Evolutionary conservation across 73 alveolate species (phyloP).

Genomic region (Paramecium primaurelia): DNA sequence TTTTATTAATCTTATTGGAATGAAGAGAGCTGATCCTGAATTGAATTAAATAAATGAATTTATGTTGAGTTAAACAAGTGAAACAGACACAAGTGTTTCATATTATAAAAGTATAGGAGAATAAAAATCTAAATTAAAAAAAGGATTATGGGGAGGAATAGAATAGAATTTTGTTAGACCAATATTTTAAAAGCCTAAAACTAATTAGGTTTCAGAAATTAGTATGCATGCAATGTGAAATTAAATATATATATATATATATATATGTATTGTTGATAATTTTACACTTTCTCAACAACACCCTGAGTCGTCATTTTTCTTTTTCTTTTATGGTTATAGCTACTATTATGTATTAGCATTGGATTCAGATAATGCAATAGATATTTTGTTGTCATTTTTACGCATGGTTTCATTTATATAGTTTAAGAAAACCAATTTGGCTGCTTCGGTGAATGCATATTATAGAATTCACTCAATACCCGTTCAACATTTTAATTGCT

Average conservation of each 20-base stretch:
- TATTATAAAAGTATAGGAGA: not conserved
- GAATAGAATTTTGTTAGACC: conserved; percentile 42
- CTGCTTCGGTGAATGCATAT: conserved; percentile 54
- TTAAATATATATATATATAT: not conserved
- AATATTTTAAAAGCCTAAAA: not conserved
- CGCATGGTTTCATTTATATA: not conserved
- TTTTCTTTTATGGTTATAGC: not conserved
- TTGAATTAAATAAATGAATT: not conserved
- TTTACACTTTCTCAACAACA: conserved; percentile 42
- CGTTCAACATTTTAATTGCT: conserved; percentile 23
- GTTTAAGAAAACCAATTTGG: conserved; percentile 52
- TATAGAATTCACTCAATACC: conserved; percentile 21
- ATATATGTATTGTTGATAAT: not conserved
- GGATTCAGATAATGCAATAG: conserved; percentile 14
- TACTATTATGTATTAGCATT: not conserved
- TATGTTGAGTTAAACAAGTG: not conserved
- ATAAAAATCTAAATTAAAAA: not conserved
- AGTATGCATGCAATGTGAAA: conserved; percentile 12
- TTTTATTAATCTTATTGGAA: not conserved
- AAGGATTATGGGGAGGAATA: conserved; percentile 18
- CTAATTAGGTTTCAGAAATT: not conserved
- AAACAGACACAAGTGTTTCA: not conserved
- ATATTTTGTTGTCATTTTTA: conserved; percentile 27
- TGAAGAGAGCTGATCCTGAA: not conserved
- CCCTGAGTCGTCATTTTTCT: conserved; percentile 25